These are phyloP conservation scores for Ganoderma meredithae DNA, from an alignment of 1,284 basidiomycete genomes.

Conservation along the genomic window DNA sequence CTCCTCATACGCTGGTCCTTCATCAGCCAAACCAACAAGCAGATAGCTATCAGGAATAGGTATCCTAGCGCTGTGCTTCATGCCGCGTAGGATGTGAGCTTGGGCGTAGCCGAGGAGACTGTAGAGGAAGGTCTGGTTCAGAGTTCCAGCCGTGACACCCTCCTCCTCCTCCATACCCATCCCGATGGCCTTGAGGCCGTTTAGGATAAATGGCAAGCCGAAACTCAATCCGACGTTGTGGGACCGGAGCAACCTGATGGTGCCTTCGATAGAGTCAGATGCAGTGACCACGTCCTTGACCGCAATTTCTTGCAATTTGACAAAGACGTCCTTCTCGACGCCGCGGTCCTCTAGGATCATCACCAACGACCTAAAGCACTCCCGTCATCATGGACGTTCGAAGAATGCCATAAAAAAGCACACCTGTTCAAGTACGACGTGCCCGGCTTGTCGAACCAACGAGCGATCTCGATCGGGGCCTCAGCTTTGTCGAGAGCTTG, in stretches of 20 bases:
- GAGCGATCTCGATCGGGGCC: conserved; percentile 76
- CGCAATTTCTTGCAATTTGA: conserved; percentile 60
- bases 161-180: conserved; percentile 51
- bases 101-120: conserved; percentile 61
- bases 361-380: conserved; percentile 59
- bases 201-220: conserved; percentile 57
- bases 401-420: conserved; percentile 18
- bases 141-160: conserved; percentile 37
- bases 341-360: conserved; percentile 76
- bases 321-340: conserved; percentile 59
- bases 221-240: conserved; percentile 63
- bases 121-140: conserved; percentile 66
- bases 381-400: neutral
- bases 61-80: conserved; percentile 79
- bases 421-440: conserved; percentile 71
- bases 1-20: conserved; percentile 66
- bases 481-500: conserved; percentile 51
- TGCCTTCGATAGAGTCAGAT: conserved; percentile 56
- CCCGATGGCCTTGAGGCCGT: conserved; percentile 55
- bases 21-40: conserved; percentile 82
- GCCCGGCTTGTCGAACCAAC: conserved; percentile 63
- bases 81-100: conserved; percentile 67
- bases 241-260: conserved; percentile 53
- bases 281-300: conserved; percentile 62
- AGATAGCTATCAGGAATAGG: conserved; percentile 70